A percentile compares a stretch with the other conserved stretches of the same genome.
These are phyloP conservation scores for Plicaturopsis crispa DNA, from an alignment of 768 basidiomycete genomes.

Conservation along the genomic window DNA sequence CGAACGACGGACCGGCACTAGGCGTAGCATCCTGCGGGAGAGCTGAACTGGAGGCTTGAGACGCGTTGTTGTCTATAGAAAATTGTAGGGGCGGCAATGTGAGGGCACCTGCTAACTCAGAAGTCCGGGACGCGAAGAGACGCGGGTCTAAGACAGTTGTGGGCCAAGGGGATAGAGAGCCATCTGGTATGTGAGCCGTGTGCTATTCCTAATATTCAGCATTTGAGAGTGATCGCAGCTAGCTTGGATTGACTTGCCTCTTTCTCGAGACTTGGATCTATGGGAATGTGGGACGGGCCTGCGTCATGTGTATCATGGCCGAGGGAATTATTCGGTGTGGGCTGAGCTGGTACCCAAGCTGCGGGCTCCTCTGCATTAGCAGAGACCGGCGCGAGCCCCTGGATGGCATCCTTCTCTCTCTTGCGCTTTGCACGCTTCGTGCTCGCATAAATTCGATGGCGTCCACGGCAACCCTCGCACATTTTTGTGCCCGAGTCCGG, in stretches of 20 bases:
- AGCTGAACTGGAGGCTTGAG: constrained; percentile 1
- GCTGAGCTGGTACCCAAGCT: constrained; percentile 7
- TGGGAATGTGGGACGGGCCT: too few species aligned
- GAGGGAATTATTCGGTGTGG: too few species aligned
- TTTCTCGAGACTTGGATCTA: too few species aligned
- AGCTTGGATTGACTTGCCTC: too few species aligned
- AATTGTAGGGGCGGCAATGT: constrained; percentile 21
- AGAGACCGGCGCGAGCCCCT: constrained; percentile 1
- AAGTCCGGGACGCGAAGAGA: constrained; percentile 26
- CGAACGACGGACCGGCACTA: background rate
- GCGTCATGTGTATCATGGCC: too few species aligned
- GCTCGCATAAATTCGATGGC: constrained; percentile 42
- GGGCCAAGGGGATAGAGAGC: constrained; percentile 11
- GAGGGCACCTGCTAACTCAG: constrained; percentile 42
- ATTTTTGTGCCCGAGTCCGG: constrained; percentile 32
- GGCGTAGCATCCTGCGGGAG: too few species aligned
- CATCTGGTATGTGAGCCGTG: too few species aligned
- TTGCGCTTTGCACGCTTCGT: constrained; percentile 45
- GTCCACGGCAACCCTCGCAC: constrained; percentile 44
- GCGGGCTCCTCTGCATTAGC: background rate
- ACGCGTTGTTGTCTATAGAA: background rate
- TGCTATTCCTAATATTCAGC: too few species aligned
- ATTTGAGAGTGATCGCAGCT: too few species aligned
- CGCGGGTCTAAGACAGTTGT: constrained; percentile 21
- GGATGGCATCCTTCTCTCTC: constrained; percentile 37